These are phyloP conservation scores for Papiliotrema terrestris DNA, from an alignment of 1,284 basidiomycete genomes.

Conservation along the genomic window DNA sequence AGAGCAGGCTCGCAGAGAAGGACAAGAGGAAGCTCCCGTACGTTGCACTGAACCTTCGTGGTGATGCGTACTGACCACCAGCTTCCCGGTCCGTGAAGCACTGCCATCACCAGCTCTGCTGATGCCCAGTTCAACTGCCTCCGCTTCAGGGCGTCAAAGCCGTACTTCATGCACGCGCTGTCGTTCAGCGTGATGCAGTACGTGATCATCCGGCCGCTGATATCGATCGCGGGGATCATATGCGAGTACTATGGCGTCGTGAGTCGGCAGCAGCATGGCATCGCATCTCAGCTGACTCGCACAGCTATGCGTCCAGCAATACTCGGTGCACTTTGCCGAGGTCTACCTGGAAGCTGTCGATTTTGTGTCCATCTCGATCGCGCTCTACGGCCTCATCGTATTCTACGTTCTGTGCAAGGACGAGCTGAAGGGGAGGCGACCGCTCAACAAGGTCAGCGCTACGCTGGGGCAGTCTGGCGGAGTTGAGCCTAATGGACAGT, in stretches of 20 bases:
- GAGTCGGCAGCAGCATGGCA: constrained; percentile 47
- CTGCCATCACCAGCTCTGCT: constrained; percentile 17
- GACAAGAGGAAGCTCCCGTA: constrained; percentile 71
- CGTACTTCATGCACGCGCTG: constrained; percentile 83
- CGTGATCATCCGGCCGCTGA: constrained; percentile 66
- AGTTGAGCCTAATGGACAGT: constrained; percentile 8
- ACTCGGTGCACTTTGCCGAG: constrained; percentile 61
- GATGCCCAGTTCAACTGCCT: constrained; percentile 37
- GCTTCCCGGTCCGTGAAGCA: constrained; percentile 7
- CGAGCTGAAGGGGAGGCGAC: constrained; percentile 68
- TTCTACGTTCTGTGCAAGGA: constrained; percentile 76
- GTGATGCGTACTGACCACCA: background rate
- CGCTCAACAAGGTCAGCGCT: constrained; percentile 63
- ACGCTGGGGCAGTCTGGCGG: background rate
- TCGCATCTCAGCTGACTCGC: background rate
- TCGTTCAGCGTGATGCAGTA: constrained; percentile 66
- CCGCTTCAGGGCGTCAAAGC: constrained; percentile 74
- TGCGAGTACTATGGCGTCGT: constrained; percentile 64
- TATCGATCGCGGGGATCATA: constrained; percentile 71
- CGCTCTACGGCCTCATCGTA: constrained; percentile 72
- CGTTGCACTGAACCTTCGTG: constrained; percentile 53
- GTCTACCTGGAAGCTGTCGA: constrained; percentile 69
- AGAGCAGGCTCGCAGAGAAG: constrained; percentile 68
- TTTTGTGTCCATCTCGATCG: constrained; percentile 72
- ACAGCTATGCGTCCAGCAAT: constrained; percentile 49